Conservation (phyloP, 805 yeast genomes). For the Scheffersomyces stipitis region DNA sequence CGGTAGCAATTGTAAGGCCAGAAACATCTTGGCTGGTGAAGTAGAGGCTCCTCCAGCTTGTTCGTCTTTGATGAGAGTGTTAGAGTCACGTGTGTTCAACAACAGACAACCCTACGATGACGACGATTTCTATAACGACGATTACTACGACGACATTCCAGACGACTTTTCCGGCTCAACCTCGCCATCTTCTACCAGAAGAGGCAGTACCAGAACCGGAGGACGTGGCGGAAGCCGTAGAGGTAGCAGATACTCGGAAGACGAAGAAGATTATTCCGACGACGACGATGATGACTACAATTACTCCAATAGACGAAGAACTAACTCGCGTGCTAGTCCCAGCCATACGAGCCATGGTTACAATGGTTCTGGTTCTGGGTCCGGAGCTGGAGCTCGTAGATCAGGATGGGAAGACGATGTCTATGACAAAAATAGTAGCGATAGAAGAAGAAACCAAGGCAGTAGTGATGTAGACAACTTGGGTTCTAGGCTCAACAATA, state of each 20-base stretch:
- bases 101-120: constrained; percentile 49
- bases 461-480: constrained; percentile 35
- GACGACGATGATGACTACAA: constrained; percentile 36
- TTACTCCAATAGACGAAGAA: constrained; percentile 11
- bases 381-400: constrained; percentile 30
- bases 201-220: constrained; percentile 14
- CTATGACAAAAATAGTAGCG: constrained; percentile 53
- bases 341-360: constrained; percentile 17
- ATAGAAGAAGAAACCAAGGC: constrained; percentile 28
- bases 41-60: constrained; percentile 93
- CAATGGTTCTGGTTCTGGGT: constrained; percentile 7
- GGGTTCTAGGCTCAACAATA: constrained; percentile 32
- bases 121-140: constrained; percentile 58
- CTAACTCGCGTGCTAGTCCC: constrained; percentile 21
- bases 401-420: constrained; percentile 84
- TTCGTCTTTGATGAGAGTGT: constrained; percentile 80
- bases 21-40: constrained; percentile 76
- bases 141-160: constrained; percentile 75
- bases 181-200: constrained; percentile 33
- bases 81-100: constrained; percentile 82
- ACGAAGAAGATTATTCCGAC: constrained; percentile 30
- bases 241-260: constrained; percentile 30
- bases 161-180: constrained; percentile 62
- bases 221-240: constrained; percentile 20
- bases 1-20: constrained; percentile 87